Evolutionary conservation across 2,329 filamentous ascomycete genomes (phyloP).

Genomic region (Bipolaris victoriae): DNA sequence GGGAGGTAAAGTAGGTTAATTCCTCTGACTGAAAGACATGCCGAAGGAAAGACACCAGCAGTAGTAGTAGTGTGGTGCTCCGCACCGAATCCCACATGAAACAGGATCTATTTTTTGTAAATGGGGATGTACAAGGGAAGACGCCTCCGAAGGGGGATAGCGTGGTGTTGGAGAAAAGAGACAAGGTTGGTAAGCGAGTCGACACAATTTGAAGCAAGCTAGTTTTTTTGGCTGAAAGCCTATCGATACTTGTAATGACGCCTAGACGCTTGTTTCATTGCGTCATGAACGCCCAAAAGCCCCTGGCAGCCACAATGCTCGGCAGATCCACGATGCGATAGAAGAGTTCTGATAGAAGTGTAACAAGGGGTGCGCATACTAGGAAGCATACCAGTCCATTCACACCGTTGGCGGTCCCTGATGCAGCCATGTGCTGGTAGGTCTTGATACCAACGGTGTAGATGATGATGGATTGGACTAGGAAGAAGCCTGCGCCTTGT

Average conservation of each 20-base stretch:
- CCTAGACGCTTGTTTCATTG: slow-evolving; percentile 15
- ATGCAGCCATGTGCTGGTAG: slow-evolving; percentile 49
- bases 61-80: neutral
- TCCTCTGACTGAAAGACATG: neutral
- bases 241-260: neutral
- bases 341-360: slow-evolving; percentile 35
- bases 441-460: slow-evolving; percentile 53
- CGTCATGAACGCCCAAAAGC: slow-evolving; percentile 34
- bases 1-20: neutral
- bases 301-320: slow-evolving; percentile 37
- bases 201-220: neutral
- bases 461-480: slow-evolving; percentile 51
- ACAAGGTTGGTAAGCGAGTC: neutral
- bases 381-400: slow-evolving; percentile 34
- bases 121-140: slow-evolving; percentile 1
- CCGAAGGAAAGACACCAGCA: neutral
- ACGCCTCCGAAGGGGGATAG: neutral
- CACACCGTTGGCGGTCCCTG: slow-evolving; percentile 17
- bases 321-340: slow-evolving; percentile 41
- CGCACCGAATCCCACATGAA: neutral
- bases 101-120: neutral
- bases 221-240: neutral
- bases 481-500: slow-evolving; percentile 48
- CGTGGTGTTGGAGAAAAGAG: neutral
- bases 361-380: slow-evolving; percentile 29